phyloP scores from a whole-genome alignment of 2,329 filamentous ascomycete genomes.

The Diaporthe caulivora region DNA sequence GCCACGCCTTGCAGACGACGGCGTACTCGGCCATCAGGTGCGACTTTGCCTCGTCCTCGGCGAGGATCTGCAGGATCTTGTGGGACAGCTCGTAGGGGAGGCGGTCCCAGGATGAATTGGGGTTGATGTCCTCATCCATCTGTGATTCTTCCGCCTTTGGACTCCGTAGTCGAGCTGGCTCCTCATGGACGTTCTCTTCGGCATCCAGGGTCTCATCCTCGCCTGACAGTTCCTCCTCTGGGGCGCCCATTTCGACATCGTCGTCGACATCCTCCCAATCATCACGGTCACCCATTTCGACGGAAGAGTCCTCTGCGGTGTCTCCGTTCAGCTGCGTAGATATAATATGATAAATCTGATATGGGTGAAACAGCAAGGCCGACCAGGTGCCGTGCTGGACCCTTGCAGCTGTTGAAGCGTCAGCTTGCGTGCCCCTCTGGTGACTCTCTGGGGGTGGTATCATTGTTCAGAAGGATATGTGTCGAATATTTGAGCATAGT shows the following conservation, averaged over 20 bases:
- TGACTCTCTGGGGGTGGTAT: too few relatives aligned
- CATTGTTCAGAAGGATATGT: background rate
- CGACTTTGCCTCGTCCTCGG: constrained; percentile 31
- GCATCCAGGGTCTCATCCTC: constrained; percentile 3
- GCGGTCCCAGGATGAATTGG: constrained; percentile 32
- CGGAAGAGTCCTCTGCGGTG: too few relatives aligned
- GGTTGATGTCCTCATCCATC: constrained; percentile 8
- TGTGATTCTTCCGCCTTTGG: background rate
- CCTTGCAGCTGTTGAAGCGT: background rate
- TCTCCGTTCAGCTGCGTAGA: background rate
- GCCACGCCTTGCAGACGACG: constrained; percentile 46
- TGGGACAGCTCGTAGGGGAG: constrained; percentile 39
- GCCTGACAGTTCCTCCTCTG: background rate
- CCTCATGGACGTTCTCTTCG: background rate
- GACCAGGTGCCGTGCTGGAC: background rate
- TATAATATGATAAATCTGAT: background rate
- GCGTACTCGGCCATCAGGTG: constrained; percentile 43
- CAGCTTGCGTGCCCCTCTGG: background rate
- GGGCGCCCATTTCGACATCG: background rate
- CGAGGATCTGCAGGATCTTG: constrained; percentile 38
- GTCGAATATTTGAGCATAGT: too few relatives aligned
- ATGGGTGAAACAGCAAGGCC: background rate
- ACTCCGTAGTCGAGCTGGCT: background rate
- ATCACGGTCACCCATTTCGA: constrained; percentile 12
- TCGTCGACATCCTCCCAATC: constrained; percentile 33